These are phyloP conservation scores for Fusarium verticillioides DNA, from an alignment of 2,329 filamentous ascomycete genomes.

Conservation along the genomic window DNA sequence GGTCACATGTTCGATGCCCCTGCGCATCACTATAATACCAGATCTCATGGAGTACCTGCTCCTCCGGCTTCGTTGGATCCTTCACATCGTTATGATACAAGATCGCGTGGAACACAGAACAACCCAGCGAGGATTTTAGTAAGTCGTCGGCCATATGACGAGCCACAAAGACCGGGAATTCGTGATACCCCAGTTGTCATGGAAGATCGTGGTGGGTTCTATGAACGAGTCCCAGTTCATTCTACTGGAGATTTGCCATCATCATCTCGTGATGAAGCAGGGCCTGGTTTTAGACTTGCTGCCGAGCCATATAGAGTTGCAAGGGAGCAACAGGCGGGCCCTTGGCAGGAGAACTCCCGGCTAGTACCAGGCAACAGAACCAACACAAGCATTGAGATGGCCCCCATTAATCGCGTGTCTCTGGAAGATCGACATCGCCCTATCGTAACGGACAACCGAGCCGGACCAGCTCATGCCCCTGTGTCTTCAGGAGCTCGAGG, in stretches of 20 bases:
- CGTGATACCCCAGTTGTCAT: slow-evolving; percentile 52
- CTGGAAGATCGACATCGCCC: slow-evolving; percentile 17
- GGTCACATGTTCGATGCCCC: slow-evolving; percentile 15
- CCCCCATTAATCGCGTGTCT: slow-evolving; percentile 27
- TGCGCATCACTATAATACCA: slow-evolving; percentile 21
- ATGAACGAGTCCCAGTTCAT: slow-evolving; percentile 47
- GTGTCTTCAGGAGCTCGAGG: slow-evolving; percentile 2
- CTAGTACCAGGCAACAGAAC: slow-evolving; percentile 30
- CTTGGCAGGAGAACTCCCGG: slow-evolving; percentile 38
- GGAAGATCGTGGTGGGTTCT: slow-evolving; percentile 54
- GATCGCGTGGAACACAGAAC: slow-evolving; percentile 29
- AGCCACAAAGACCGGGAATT: slow-evolving; percentile 47
- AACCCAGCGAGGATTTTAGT: slow-evolving; percentile 31
- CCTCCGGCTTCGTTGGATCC: background rate
- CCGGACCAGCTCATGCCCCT: slow-evolving; percentile 6
- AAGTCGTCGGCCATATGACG: slow-evolving; percentile 46
- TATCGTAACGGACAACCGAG: slow-evolving; percentile 17
- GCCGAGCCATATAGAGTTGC: slow-evolving; percentile 18
- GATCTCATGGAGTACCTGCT: background rate
- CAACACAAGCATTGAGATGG: slow-evolving; percentile 32
- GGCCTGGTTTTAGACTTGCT: slow-evolving; percentile 25
- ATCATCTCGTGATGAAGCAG: slow-evolving; percentile 13
- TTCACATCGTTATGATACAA: slow-evolving; percentile 18
- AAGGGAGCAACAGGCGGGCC: slow-evolving; percentile 32
- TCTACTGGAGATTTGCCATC: slow-evolving; percentile 18